Evolutionary conservation across 2,329 filamentous ascomycete species (phyloP).

Genomic region (Calonectria pteridis): DNA sequence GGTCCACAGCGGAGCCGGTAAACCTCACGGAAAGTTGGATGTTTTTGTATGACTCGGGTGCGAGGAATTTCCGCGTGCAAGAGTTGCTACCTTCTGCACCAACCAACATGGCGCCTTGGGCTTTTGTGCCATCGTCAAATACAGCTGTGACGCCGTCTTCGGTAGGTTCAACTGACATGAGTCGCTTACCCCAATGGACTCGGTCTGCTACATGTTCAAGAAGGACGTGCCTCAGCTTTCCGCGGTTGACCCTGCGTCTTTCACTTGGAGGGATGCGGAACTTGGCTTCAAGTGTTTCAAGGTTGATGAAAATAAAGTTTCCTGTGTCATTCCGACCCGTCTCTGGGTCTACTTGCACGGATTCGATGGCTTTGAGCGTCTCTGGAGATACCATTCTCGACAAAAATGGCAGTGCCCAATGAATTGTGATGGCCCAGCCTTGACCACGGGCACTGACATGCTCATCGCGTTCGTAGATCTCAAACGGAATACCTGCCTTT

Average conservation of each 20-base stretch:
- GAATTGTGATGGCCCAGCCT: slow-evolving; percentile 72
- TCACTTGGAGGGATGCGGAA: slow-evolving; percentile 55
- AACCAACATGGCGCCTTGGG: slow-evolving; percentile 51
- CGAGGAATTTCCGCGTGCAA: slow-evolving; percentile 50
- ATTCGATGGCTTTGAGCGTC: slow-evolving; percentile 40
- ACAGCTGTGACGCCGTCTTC: slow-evolving; percentile 41
- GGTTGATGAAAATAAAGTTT: slow-evolving; percentile 57
- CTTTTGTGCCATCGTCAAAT: slow-evolving; percentile 50
- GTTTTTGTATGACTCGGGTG: slow-evolving; percentile 48
- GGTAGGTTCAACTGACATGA: slow-evolving; percentile 42
- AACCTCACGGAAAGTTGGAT: slow-evolving; percentile 53
- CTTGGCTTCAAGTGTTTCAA: slow-evolving; percentile 51
- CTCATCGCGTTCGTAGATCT: slow-evolving; percentile 48
- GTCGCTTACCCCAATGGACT: slow-evolving; percentile 49
- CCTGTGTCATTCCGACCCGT: slow-evolving; percentile 54
- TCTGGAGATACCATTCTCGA: slow-evolving; percentile 37
- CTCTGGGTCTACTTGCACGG: slow-evolving; percentile 49
- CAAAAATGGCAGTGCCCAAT: slow-evolving; percentile 64
- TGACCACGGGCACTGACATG: slow-evolving; percentile 49
- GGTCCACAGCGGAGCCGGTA: slow-evolving; percentile 52
- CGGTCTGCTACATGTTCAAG: slow-evolving; percentile 43
- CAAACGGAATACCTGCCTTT: slow-evolving; percentile 48
- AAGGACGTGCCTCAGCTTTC: slow-evolving; percentile 50
- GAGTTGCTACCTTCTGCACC: slow-evolving; percentile 57
- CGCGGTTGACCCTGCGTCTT: slow-evolving; percentile 52